Base-by-base conservation (phyloP, 441 rosid genomes). In the Gossypium schwendimanii region DNA sequence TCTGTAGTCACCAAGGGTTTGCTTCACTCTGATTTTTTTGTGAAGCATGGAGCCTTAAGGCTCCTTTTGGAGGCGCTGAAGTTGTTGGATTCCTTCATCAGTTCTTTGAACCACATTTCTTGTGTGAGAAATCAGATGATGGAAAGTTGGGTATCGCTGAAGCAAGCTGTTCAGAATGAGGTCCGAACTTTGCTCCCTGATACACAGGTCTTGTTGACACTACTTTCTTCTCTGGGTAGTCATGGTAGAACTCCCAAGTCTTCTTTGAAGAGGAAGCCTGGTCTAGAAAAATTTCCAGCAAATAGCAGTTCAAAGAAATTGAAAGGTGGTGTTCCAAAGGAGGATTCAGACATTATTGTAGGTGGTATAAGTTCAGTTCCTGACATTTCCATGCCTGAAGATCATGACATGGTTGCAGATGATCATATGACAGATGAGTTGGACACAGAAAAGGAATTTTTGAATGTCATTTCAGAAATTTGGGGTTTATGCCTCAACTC, bases 31-130 rank as follows among this genome's bases (percentile, higher is more conserved):
- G 89, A 93, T 79, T 80, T 85, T 81, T 84, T 90, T 69, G 94
- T 93, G 78, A 93, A 86, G 77, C 90, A 89, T 83, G 96, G 89
- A 80, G 89, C 94, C 70, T 79, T 95, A 79, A 85, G 92, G 81
- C 89, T 95, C 81, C 88, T 95, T 76, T 79, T 84, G 79, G 97
- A 95, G 85, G 79, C 79, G 20, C 75, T 93, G 76, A 87, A 86
- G 87, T 81, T 96, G 81, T 78, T 87, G 79, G 88, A 85, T 80
- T 82, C 90, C 31, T 86, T 93, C 76, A 53, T 83, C 57, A 66
- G 84, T 69, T 84, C 86, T 76, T 79, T 86, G 77, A 67, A 80
- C 54, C 64, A 21, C 63, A 66, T 55, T 47, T 79, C 84, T 63
- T 72, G 71, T 77, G 75, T 74, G 49, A 72, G 75, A 69, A 69